Conservation (phyloP, 257 asterid genomes). For the Voacanga thouarsii region DNA sequence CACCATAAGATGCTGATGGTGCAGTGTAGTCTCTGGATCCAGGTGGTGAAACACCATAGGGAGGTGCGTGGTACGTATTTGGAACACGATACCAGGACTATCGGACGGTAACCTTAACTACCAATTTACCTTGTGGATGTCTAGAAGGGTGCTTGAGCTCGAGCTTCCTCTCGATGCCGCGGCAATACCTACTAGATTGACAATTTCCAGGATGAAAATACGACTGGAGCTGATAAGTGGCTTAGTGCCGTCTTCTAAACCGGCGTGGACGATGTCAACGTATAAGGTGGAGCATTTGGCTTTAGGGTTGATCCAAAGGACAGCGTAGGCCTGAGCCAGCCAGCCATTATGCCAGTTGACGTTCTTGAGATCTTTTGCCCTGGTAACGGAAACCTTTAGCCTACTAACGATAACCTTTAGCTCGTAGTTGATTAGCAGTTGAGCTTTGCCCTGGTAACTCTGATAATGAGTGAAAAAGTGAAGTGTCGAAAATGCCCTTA, state of each 20-base stretch:
- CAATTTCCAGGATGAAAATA: conserved; percentile 49
- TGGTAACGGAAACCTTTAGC: conserved; percentile 47
- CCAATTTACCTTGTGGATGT: conserved; percentile 70
- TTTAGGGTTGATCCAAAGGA: conserved; percentile 71
- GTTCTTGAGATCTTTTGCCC: conserved; percentile 76
- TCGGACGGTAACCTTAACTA: conserved; percentile 48
- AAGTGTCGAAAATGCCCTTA: too few species aligned
- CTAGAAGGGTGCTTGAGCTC: conserved; percentile 90
- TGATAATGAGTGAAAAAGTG: too few species aligned
- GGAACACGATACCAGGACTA: conserved; percentile 52
- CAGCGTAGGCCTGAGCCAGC: conserved; percentile 68
- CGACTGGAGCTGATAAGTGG: conserved; percentile 74
- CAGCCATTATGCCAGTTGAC: conserved; percentile 80
- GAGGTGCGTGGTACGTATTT: conserved; percentile 51
- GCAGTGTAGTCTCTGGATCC: too few species aligned
- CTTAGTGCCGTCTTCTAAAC: conserved; percentile 61
- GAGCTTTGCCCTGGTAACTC: too few species aligned
- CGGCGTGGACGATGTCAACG: too few species aligned
- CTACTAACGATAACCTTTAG: too few species aligned
- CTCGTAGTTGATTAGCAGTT: too few species aligned
- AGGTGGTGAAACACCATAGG: conserved; percentile 41
- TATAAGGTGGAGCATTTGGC: conserved; percentile 64
- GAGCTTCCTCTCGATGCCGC: conserved; percentile 52
- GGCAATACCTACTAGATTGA: conserved; percentile 54
- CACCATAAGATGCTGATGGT: too few species aligned